Evolutionary conservation across 345 rosid genomes (phyloP).

Genomic region (Acer saccharum): DNA sequence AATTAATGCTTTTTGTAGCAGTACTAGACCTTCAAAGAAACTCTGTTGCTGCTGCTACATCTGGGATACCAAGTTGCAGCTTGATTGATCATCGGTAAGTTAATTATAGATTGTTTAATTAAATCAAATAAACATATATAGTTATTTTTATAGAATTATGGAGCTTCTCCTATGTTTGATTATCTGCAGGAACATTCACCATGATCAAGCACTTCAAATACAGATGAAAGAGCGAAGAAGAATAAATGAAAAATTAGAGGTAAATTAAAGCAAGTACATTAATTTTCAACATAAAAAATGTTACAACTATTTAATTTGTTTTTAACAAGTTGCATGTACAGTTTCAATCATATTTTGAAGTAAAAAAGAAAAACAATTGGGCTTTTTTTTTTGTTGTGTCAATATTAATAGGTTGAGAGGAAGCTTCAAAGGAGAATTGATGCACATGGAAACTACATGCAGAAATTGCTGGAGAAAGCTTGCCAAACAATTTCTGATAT

Average conservation of each 20-base stretch:
- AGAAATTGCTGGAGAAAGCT: constrained; percentile 39
- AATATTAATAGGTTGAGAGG: constrained; percentile 32
- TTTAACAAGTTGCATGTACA: too few species aligned
- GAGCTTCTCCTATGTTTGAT: background rate
- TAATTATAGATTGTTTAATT: background rate
- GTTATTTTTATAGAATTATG: background rate
- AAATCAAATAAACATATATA: background rate
- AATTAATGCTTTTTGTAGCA: background rate
- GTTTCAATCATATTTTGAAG: background rate
- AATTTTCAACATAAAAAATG: background rate
- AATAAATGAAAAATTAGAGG: constrained; percentile 39
- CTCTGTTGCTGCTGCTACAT: background rate
- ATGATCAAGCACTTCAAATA: constrained; percentile 29
- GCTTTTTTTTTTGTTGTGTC: background rate
- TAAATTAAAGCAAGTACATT: background rate
- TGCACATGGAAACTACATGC: constrained; percentile 45
- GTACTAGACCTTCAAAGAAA: background rate
- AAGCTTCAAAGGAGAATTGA: constrained; percentile 46
- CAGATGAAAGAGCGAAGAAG: constrained; percentile 36
- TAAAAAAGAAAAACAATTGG: background rate
- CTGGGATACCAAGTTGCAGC: background rate
- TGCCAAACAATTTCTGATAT: constrained; percentile 28
- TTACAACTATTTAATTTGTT: background rate
- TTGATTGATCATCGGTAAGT: background rate
- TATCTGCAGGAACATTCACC: constrained; percentile 18